Conservation (phyloP, 2,329 filamentous ascomycete species). For the Bipolaris oryzae region DNA sequence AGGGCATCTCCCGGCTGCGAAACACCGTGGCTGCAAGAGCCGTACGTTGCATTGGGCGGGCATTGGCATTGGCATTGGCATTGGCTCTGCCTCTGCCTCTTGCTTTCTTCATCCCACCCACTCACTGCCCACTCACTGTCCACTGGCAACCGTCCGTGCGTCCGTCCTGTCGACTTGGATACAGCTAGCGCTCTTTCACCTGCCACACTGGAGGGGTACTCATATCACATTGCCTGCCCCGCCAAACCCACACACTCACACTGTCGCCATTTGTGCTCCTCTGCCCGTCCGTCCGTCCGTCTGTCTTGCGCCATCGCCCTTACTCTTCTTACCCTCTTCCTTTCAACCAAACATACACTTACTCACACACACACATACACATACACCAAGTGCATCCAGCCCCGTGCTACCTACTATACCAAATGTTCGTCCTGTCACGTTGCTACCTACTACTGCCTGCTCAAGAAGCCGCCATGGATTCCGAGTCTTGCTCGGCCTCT, state of each 20-base stretch:
- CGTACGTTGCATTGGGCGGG: constrained; percentile 4
- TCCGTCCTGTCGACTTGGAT: constrained; percentile 19
- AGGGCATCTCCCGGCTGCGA: constrained; percentile 19
- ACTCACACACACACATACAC: constrained; percentile 6
- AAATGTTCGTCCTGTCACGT: constrained; percentile 50
- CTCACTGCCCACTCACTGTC: too few species aligned
- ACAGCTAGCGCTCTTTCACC: constrained; percentile 39
- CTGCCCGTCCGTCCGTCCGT: constrained; percentile 10
- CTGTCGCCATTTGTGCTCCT: constrained; percentile 31
- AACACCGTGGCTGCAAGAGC: constrained; percentile 20
- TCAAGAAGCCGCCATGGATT: constrained; percentile 39
- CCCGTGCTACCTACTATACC: constrained; percentile 38
- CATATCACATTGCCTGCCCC: constrained; percentile 38
- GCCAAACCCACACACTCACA: constrained; percentile 36
- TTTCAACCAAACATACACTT: too few species aligned
- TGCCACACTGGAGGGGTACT: constrained; percentile 34
- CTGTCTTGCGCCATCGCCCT: too few species aligned
- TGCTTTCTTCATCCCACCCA: constrained; percentile 1
- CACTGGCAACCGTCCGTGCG: too few species aligned
- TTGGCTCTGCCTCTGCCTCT: too few species aligned
- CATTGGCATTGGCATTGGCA: too few species aligned
- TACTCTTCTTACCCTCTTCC: too few species aligned
- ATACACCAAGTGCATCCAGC: constrained; percentile 34
- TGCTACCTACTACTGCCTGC: constrained; percentile 38
- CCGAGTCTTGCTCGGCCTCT: constrained; percentile 27